Base-by-base conservation (phyloP, 2,329 filamentous ascomycete species). In the Helotiales sp. region DNA sequence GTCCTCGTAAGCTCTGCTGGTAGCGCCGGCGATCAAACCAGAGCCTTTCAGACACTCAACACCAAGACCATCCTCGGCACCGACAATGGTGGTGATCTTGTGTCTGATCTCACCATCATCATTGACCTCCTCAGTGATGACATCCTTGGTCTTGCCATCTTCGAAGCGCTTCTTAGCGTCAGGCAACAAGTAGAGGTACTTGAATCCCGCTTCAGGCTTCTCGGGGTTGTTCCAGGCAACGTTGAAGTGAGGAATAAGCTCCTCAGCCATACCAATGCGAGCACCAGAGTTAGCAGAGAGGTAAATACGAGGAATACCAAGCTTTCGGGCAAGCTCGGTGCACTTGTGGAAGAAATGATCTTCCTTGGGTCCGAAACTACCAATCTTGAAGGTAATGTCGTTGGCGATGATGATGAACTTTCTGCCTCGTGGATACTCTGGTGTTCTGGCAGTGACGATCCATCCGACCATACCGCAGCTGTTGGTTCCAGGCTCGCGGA, bases 271-370 rank as follows among this genome's bases (percentile, higher is more conserved):
- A 71, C 95, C 95, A 68, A 99, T 91, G 71, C 95, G 93, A 66
- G 95, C 95, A 84, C 95, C 95, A 59, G 95, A 99, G 83, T 99
- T 99, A 73, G 95, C 95, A 73, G 95, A 99, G 59, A 99, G 81
- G 78, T 99, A 99, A 73, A 99, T 93, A 67, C 95, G 90, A 24
- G 95, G 95, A 69, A 99, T 96, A 36, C 95, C 95, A 61, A 97
- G 81, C 80, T 91, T 93, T 69, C 93, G 88, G 62, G 95, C 95
- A 65, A 97, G 82, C 76, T 99, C 93, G 9, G 95, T 98, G 79
- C 95, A 99, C 83, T 98, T 97, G 82, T 96, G 84, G 86, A 99
- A 99, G 85, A 96, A 99, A 69, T 90, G 89, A 76, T 99, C 95
- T 79, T 99, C 95, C 77, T 89, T 88, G 38, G 95, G 95, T 52